Base-by-base conservation (phyloP, 495 filamentous ascomycete genomes). In the Xanthoparmelia taractica region DNA sequence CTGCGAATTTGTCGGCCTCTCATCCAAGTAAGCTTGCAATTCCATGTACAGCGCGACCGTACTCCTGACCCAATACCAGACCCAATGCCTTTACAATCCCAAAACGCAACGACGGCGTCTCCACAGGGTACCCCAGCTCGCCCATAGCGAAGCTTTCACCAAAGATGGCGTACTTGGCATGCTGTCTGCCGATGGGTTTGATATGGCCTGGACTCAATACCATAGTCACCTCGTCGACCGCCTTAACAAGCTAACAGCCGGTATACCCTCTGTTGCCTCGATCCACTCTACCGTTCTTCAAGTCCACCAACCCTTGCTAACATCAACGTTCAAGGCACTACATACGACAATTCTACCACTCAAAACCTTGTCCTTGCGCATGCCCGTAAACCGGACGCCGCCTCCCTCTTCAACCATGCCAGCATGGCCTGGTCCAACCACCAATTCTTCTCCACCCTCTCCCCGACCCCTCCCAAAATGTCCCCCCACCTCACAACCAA, bases 371-470 rank as follows among this genome's bases (percentile, higher is more conserved):
- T 91, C 69, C 77, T 95, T 71, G 79, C 81, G 65, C 87, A 86
- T 67, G 90, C 94, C 57, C 88, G 91, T 69, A 84, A 93, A 65
- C 84, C 92, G 38, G 78, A 82, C 60, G 77, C 81, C 65, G 94
- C 95, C 48, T 76, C 84, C 63, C 77, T 87, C 66, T 98, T 98
- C 84, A 98, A 98, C 80, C 84, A 93, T 70, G 94, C 94, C 72
- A 92, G 87, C 65, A 96, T 96, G 87, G 90, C 91, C 61, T 86
- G 89, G 79, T 97, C 97, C 83, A 97, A 97, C 80, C 85, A 94
- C 74, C 89, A 94, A 76, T 97, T 96, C 85, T 97, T 97, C 82
- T 77, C 80, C 67, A 76, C 80, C 69, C 73, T 89, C 67, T 79
- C 80, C 61, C 79, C 83, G 45, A 65, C 70, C 47, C 61, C 72